Evolutionary conservation across 169 alveolate species (phyloP).

Genomic region (Fabrea salina): DNA sequence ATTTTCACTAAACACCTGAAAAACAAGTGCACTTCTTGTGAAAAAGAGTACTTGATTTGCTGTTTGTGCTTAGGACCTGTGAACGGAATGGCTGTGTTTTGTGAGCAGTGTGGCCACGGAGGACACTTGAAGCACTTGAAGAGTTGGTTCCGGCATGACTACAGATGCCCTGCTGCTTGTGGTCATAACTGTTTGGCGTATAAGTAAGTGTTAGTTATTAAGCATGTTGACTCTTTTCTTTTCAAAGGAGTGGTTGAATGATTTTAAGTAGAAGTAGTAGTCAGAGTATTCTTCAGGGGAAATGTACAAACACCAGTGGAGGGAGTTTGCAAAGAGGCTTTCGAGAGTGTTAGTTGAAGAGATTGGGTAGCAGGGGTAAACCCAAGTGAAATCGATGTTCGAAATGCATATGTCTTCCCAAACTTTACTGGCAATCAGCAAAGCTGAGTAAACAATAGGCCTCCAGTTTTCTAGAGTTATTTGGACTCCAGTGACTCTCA

Average conservation of each 20-base stretch:
- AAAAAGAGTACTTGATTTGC: not conserved
- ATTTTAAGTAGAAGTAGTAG: not conserved
- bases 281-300: conserved; percentile 18
- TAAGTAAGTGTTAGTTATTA: no score
- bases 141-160: not conserved
- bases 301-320: not conserved
- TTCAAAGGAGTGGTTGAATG: no score
- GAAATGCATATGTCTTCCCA: not conserved
- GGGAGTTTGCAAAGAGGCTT: not conserved
- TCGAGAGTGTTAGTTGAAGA: conserved; percentile 5
- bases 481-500: not conserved
- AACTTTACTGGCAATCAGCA: conserved; percentile 3
- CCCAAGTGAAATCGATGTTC: not conserved
- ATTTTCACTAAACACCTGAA: not conserved
- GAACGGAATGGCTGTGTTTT: not conserved
- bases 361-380: conserved; percentile 14
- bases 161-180: conserved; percentile 4
- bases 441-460: conserved; percentile 3
- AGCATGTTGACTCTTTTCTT: no score
- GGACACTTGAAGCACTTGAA: not conserved
- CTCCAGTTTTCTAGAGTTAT: conserved; percentile 20
- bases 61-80: not conserved
- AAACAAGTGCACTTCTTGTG: not conserved
- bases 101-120: conserved; percentile 21
- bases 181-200: not conserved